Base-by-base conservation (phyloP, 305 asterid species). In the Ajuga reptans region DNA sequence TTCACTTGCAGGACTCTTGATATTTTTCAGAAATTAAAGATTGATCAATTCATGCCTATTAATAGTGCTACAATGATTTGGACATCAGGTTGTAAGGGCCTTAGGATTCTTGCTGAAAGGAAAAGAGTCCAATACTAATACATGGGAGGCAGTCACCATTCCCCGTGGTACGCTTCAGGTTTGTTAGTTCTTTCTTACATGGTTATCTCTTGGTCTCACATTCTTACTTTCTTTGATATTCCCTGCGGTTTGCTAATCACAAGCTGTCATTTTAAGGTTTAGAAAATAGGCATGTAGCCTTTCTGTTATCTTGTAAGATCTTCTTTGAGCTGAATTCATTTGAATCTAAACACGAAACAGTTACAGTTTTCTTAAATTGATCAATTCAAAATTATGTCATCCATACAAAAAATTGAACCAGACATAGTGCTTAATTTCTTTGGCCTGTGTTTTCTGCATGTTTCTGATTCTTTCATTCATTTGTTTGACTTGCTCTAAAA, bases 121-220 rank as follows among this genome's bases (percentile, higher is more conserved):
- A 77, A 84, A 79, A 71, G 87, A 84, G 58, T 79, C 85, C 63
- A 72, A 17, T 68, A 41, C 64, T 54, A 82, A 87, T 62, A 85
- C 75, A 77, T 87, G 96, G 98, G 89, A 88, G 85, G 88, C 91
- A 17, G 87, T 89, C 69, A 74, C 84, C 45, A 94, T 94, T 83
- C 96, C 96, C 64, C 96, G 99, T 76, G 99, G 99, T 83, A 94
- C 99, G 78, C 97, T 94, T 78, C 99, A 94, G 99, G 99, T 94
- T 84, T 78, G 98, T 85, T 75, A 55, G 80, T 75, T 84, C 79
- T 60, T 79, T 77, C 85, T 75, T 72, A 11, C 36, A 52, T 42
- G 41, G 36, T 54, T 75, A 71, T 21, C 27, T 2, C 27, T 56
- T 64, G 67, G 58, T 72, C 64, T 59, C 65, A 64, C 52, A 33